phyloP scores from a whole-genome alignment of 495 filamentous ascomycete species.

The Talaromyces wortmannii region DNA sequence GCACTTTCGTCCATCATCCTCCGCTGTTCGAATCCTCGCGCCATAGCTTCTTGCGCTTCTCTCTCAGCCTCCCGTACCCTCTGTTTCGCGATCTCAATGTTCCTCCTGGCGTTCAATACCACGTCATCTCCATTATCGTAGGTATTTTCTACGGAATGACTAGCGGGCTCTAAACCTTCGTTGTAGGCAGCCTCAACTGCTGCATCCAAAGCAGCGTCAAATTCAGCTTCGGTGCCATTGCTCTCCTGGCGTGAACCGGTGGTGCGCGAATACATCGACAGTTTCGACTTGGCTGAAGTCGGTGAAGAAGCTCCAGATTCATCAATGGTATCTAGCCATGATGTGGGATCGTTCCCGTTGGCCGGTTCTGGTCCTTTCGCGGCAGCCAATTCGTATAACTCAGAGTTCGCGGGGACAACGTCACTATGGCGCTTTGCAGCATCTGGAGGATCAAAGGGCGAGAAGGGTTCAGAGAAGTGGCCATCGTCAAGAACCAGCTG shows the following conservation, averaged over 20 bases:
- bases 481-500: neutral
- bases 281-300: slow-evolving; percentile 75
- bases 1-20: slow-evolving; percentile 24
- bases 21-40: slow-evolving; percentile 34
- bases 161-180: slow-evolving; percentile 76
- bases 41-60: slow-evolving; percentile 62
- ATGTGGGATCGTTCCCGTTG: slow-evolving; percentile 69
- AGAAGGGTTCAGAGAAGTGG: neutral
- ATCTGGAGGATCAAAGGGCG: neutral
- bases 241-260: slow-evolving; percentile 61
- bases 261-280: slow-evolving; percentile 59
- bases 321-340: slow-evolving; percentile 96
- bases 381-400: slow-evolving; percentile 1
- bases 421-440: neutral
- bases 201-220: slow-evolving; percentile 90
- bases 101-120: slow-evolving; percentile 54
- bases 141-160: slow-evolving; percentile 32
- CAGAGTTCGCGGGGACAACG: neutral
- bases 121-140: slow-evolving; percentile 33
- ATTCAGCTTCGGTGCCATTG: slow-evolving; percentile 81
- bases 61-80: slow-evolving; percentile 69
- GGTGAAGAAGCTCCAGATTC: slow-evolving; percentile 80
- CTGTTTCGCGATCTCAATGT: slow-evolving; percentile 74
- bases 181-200: slow-evolving; percentile 96
- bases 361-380: slow-evolving; percentile 37